Conservation (phyloP, 352 stramenopile genomes). For the Pythium oligandrum region DNA sequence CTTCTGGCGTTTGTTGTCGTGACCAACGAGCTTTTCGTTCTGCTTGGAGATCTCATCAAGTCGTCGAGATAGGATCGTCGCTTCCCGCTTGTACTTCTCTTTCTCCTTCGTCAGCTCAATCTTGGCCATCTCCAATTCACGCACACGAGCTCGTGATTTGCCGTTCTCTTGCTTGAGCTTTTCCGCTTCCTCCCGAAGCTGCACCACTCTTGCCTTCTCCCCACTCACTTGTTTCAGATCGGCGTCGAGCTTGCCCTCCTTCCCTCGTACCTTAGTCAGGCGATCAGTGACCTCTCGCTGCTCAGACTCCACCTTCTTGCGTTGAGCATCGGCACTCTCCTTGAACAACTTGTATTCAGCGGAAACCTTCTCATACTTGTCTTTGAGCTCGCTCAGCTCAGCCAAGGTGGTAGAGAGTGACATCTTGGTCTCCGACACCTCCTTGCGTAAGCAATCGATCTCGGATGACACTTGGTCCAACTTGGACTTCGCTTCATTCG, state of each 20-base stretch:
- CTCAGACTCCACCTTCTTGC: conserved; percentile 12
- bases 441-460: not conserved
- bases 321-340: conserved; percentile 8
- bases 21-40: conserved; percentile 72
- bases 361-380: not conserved
- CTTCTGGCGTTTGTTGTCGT: conserved; percentile 77
- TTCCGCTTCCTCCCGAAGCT: conserved; percentile 11
- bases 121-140: conserved; percentile 20
- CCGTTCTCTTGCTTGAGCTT: conserved; percentile 15
- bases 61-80: conserved; percentile 11
- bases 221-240: conserved; percentile 14
- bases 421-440: not conserved
- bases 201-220: conserved; percentile 14
- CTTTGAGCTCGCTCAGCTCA: not conserved
- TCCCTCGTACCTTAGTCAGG: conserved; percentile 10
- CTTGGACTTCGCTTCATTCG: not conserved
- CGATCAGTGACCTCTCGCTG: conserved; percentile 13
- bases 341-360: conserved; percentile 1
- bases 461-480: not conserved
- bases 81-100: conserved; percentile 40
- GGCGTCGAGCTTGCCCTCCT: conserved; percentile 14
- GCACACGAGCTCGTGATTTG: conserved; percentile 8
- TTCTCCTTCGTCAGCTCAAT: conserved; percentile 45
- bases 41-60: conserved; percentile 37
- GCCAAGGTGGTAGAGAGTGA: conserved; percentile 1